phyloP scores from a whole-genome alignment of 192 early-diverging fungal genomes.

The Geosiphon pyriformis region DNA sequence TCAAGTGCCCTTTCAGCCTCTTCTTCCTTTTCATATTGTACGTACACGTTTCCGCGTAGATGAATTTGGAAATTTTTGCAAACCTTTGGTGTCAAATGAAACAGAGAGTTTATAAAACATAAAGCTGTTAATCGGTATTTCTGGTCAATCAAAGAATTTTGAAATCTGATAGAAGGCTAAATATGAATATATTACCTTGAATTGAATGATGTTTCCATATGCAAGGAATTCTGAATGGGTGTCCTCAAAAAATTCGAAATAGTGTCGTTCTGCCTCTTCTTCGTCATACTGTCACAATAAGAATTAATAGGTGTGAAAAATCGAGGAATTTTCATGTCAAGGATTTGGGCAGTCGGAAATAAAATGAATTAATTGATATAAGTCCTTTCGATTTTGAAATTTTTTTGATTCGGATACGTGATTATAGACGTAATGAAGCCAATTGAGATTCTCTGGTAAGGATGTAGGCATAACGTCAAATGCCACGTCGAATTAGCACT shows the following conservation, averaged over 20 bases:
- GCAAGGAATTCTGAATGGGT: slow-evolving; percentile 33
- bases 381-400: not conserved
- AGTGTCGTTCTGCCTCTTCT: slow-evolving; percentile 31
- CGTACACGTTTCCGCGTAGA: slow-evolving; percentile 43
- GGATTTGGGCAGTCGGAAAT: slow-evolving; percentile 7
- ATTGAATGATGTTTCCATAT: slow-evolving; percentile 37
- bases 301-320: not conserved
- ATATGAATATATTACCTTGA: slow-evolving; percentile 27
- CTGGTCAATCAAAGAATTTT: not conserved
- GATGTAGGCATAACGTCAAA: too few species aligned
- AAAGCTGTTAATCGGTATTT: not conserved
- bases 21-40: slow-evolving; percentile 39
- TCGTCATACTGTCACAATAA: slow-evolving; percentile 29
- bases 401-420: too few species aligned
- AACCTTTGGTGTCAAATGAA: slow-evolving; percentile 13
- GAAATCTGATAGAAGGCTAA: not conserved
- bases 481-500: too few species aligned
- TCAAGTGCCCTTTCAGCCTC: slow-evolving; percentile 32
- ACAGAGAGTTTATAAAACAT: not conserved
- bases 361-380: slow-evolving; percentile 1
- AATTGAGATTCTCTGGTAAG: too few species aligned
- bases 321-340: not conserved
- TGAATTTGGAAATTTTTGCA: slow-evolving; percentile 39
- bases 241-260: slow-evolving; percentile 41
- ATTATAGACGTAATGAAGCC: too few species aligned